These are phyloP conservation scores for Trypethelium eluteriae DNA, from an alignment of 495 filamentous ascomycete genomes.

Conservation along the genomic window DNA sequence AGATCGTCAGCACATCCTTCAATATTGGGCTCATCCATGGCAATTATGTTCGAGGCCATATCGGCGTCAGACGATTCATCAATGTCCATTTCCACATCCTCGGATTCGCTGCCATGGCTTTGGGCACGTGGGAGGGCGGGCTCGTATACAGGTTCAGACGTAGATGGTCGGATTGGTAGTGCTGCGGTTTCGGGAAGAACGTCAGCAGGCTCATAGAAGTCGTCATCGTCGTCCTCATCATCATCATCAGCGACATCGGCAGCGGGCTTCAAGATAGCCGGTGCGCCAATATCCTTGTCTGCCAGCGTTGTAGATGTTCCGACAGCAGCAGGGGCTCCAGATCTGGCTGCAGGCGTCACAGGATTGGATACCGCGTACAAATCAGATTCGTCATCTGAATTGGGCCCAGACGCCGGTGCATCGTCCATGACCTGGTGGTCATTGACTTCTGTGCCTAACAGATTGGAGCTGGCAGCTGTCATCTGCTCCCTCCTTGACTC, in stretches of 20 bases:
- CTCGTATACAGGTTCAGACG: background rate
- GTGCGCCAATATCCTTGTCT: background rate
- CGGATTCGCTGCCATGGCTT: background rate
- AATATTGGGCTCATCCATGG: background rate
- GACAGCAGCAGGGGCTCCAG: constrained; percentile 15
- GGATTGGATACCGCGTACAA: constrained; percentile 15
- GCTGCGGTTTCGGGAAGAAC: background rate
- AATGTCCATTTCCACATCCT: background rate
- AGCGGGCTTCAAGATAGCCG: background rate
- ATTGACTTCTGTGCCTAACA: background rate
- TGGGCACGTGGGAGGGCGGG: background rate
- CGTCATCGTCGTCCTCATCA: constrained; percentile 22
- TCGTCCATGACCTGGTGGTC: background rate
- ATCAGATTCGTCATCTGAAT: constrained; percentile 24
- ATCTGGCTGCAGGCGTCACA: constrained; percentile 2
- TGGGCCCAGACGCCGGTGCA: background rate
- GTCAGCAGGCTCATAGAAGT: constrained; percentile 11
- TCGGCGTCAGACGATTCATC: background rate
- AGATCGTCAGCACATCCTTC: constrained; percentile 18
- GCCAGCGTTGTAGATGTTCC: background rate
- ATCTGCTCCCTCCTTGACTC: background rate
- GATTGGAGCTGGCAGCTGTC: background rate
- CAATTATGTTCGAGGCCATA: background rate
- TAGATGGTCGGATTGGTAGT: background rate
- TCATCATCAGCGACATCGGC: constrained; percentile 33